Evolutionary conservation across 371 early-diverging fungal species (phyloP).

Genomic region (Coemansia sp.): DNA sequence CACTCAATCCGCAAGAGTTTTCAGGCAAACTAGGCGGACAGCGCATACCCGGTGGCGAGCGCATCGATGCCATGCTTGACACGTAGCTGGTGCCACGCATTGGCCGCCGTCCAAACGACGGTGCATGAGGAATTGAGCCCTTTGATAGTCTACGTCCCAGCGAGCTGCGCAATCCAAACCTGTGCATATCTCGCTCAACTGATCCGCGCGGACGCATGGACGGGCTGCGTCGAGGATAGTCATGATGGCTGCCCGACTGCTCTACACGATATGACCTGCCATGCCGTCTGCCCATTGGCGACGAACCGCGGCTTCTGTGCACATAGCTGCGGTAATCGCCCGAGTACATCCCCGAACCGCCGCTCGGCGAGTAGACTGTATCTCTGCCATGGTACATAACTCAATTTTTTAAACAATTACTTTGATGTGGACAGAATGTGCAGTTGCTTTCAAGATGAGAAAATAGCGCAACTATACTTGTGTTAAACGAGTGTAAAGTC

Average conservation of each 20-base stretch:
- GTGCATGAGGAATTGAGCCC: slow-evolving; percentile 27
- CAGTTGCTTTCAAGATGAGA: background rate
- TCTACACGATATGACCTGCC: slow-evolving; percentile 13
- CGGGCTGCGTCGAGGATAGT: slow-evolving; percentile 19
- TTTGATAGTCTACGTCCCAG: slow-evolving; percentile 1
- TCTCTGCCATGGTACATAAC: background rate
- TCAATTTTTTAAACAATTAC: background rate
- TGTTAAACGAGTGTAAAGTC: background rate
- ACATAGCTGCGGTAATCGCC: slow-evolving; percentile 1
- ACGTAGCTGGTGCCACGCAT: slow-evolving; percentile 15
- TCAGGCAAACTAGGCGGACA: slow-evolving; percentile 7
- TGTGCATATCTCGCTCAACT: background rate
- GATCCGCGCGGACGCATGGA: slow-evolving; percentile 7
- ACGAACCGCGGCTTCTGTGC: slow-evolving; percentile 19
- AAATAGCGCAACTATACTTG: background rate
- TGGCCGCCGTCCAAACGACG: slow-evolving; percentile 24
- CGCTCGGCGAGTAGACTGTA: slow-evolving; percentile 17
- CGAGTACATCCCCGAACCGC: slow-evolving; percentile 10
- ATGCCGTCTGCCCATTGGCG: slow-evolving; percentile 21
- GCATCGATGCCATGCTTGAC: slow-evolving; percentile 8
- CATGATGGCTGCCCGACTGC: slow-evolving; percentile 17
- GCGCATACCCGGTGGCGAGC: slow-evolving; percentile 6
- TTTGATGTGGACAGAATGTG: background rate
- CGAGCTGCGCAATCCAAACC: slow-evolving; percentile 10
- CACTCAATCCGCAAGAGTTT: background rate